A percentile compares a stretch with the other conserved stretches of the same genome.
These are phyloP conservation scores for Lentinula raphanica DNA, from an alignment of 768 basidiomycete genomes.

Conservation along the genomic window DNA sequence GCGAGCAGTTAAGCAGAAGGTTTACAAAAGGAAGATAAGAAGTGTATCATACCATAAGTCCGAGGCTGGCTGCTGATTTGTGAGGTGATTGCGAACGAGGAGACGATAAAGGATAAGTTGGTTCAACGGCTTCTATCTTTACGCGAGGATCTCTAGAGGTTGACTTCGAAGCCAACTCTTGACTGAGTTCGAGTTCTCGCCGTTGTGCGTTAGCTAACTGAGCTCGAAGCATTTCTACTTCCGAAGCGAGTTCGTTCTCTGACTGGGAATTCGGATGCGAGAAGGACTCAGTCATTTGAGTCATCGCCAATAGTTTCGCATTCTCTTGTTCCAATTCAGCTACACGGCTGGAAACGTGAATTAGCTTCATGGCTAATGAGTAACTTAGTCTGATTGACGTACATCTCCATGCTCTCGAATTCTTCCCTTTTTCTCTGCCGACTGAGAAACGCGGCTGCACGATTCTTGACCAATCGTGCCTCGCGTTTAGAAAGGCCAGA, in stretches of 20 bases:
- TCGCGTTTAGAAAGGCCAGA: slow-evolving; percentile 85
- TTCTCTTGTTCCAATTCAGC: slow-evolving; percentile 83
- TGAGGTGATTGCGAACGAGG: slow-evolving; percentile 40
- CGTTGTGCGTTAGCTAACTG: slow-evolving; percentile 61
- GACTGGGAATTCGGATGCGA: slow-evolving; percentile 18
- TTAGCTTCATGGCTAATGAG: slow-evolving; percentile 8
- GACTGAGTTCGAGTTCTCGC: slow-evolving; percentile 62
- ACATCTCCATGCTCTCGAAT: slow-evolving; percentile 89
- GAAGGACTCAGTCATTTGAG: slow-evolving; percentile 35
- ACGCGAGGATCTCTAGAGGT: slow-evolving; percentile 29
- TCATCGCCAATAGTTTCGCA: slow-evolving; percentile 58
- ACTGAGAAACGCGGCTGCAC: slow-evolving; percentile 87
- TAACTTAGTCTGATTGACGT: slow-evolving; percentile 31
- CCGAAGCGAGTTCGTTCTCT: slow-evolving; percentile 43
- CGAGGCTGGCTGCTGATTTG: slow-evolving; percentile 60
- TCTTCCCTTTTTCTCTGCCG: slow-evolving; percentile 90
- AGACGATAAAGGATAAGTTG: slow-evolving; percentile 40
- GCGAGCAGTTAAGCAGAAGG: not conserved
- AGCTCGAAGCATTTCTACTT: slow-evolving; percentile 62
- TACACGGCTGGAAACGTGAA: slow-evolving; percentile 54
- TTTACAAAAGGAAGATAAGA: slow-evolving; percentile 1
- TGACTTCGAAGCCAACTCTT: slow-evolving; percentile 46
- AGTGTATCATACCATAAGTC: slow-evolving; percentile 57
- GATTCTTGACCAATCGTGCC: slow-evolving; percentile 87
- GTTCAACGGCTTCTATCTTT: slow-evolving; percentile 58